These are phyloP conservation scores for Cystobasidium ongulense DNA, from an alignment of 768 basidiomycete genomes.

Conservation along the genomic window DNA sequence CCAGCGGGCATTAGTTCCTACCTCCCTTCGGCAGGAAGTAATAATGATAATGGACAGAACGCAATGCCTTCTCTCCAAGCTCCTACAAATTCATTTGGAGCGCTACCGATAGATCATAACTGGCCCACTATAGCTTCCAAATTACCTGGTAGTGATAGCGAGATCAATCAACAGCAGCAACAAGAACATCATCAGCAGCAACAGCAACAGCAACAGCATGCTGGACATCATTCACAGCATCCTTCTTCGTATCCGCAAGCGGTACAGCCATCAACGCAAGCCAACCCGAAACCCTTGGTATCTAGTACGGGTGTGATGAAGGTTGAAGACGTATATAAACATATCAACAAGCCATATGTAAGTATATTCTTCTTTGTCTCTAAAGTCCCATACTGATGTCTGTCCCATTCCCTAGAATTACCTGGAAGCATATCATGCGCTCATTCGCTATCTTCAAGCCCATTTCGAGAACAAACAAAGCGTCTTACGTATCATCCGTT, in stretches of 20 bases:
- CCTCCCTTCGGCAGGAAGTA: not conserved
- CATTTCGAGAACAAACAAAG: slow-evolving; percentile 84
- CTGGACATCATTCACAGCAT: slow-evolving; percentile 38
- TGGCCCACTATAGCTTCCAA: slow-evolving; percentile 16
- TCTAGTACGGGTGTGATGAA: slow-evolving; percentile 34
- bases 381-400: not conserved
- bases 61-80: not conserved
- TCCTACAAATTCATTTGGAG: slow-evolving; percentile 10
- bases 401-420: slow-evolving; percentile 72
- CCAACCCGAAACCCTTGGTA: slow-evolving; percentile 1
- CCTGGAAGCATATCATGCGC: slow-evolving; percentile 88
- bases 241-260: not conserved
- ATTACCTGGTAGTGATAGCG: not conserved
- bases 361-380: not conserved
- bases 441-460: slow-evolving; percentile 81
- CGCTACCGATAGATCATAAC: slow-evolving; percentile 13
- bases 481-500: slow-evolving; percentile 84
- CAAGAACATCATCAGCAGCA: slow-evolving; percentile 25
- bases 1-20: not conserved
- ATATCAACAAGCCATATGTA: slow-evolving; percentile 64
- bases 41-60: not conserved
- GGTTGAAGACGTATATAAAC: slow-evolving; percentile 56
- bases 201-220: slow-evolving; percentile 20
- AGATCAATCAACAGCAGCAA: not conserved
- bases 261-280: not conserved